Conservation (phyloP, 352 stramenopile species). For the Ophiocytium majus region DNA sequence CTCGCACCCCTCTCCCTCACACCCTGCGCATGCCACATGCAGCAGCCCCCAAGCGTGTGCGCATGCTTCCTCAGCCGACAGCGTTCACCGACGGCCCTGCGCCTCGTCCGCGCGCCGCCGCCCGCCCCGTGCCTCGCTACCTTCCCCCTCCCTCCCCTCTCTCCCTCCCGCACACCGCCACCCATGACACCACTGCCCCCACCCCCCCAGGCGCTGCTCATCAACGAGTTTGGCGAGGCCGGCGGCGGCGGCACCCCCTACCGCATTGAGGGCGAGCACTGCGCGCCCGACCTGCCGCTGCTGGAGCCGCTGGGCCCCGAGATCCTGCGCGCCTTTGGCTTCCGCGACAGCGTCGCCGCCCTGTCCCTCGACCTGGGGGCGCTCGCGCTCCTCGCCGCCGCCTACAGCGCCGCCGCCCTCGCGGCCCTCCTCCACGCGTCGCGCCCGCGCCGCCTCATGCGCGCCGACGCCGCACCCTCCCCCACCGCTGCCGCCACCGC, state of each 20-base stretch:
- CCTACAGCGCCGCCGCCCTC: not conserved
- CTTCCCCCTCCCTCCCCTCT: too few species aligned
- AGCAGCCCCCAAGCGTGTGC: too few species aligned
- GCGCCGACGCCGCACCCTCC: not conserved
- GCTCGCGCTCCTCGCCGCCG: not conserved
- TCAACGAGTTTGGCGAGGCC: constrained; percentile 53
- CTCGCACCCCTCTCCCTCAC: too few species aligned
- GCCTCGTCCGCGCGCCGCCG: too few species aligned
- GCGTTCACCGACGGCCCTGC: too few species aligned
- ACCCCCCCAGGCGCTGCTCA: constrained; percentile 30
- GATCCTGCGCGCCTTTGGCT: constrained; percentile 43
- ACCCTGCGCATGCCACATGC: too few species aligned
- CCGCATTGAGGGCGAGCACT: constrained; percentile 46
- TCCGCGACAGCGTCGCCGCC: not conserved
- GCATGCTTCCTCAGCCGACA: too few species aligned
- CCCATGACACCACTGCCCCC: too few species aligned
- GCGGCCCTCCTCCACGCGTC: not conserved
- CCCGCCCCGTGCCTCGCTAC: too few species aligned
- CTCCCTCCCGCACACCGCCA: too few species aligned
- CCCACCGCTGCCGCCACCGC: too few species aligned
- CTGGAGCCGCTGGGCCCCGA: constrained; percentile 35
- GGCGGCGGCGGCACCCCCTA: constrained; percentile 29
- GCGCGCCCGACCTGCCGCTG: constrained; percentile 40
- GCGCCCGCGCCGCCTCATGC: not conserved
- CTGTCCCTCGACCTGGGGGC: not conserved